Base-by-base conservation (phyloP, 169 alveolate genomes). In the Eimeria sp. region DNA sequence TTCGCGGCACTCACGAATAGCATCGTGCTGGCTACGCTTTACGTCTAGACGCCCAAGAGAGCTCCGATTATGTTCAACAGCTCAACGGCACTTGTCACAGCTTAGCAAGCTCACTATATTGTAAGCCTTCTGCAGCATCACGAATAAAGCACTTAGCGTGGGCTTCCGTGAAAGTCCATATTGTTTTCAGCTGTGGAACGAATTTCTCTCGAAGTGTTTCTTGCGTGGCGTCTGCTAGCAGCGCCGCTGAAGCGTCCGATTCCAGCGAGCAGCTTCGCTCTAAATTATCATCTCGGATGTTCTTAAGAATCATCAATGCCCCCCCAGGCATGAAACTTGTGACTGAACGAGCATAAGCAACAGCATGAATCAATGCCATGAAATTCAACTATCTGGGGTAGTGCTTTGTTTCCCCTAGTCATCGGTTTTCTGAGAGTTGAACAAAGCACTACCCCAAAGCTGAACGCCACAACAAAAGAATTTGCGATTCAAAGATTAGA, bases 81-180 rank as follows among this genome's bases (percentile, higher is more conserved):
- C 87, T n/a, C 63, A 45, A 45, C 61, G 43, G 6, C 34, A 43
- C 30, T 76, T 6, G 87, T 0, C 1, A 25, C 47, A 63, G 87
- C 65, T 11, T 13, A 22, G 43, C 67, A 25, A 70, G 80, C 30
- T 94, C 91, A 94, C 96, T 70, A 70, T 94, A 80, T 25, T 84
- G 73, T 49, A 94, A 22, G 43, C 96, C 96, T 72, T 94, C 96
- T 10, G 88, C 80, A n/a, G 94, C 96, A 61, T 94, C 96, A 54
- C 88, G 88, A 75, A 94, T 84, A 78, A 94, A 84, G 82, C 96
- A 94, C 27, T 94, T 94, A 13, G 96, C 93, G 25, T 72, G 80
- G 67, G 89, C 94, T 65, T 94, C 96, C 2, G 95, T 61, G 70
- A 94, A 93, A 20, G 90, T 76, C 54, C 93, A 30, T 45, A n/a